A percentile compares a stretch with the other conserved stretches of the same genome.
Evolutionary conservation across 345 rosid genomes (phyloP).

Genomic region (Euclidium syriacum): DNA sequence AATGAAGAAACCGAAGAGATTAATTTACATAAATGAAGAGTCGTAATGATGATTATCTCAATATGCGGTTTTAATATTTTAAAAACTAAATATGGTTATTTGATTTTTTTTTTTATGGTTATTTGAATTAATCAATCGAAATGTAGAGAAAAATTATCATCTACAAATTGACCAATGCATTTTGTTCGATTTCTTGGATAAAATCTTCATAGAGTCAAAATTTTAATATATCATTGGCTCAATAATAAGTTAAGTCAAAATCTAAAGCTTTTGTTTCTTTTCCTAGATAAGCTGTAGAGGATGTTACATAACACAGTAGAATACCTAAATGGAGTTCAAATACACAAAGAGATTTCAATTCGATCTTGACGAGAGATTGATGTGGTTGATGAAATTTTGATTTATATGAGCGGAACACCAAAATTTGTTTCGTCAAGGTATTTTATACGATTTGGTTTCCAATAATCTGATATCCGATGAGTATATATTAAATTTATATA

Average conservation of each 20-base stretch:
- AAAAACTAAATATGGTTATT: too few relatives aligned
- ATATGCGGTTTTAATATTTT: too few relatives aligned
- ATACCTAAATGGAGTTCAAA: conserved; percentile 53
- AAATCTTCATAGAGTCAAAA: conserved; percentile 52
- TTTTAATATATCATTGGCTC: conserved; percentile 48
- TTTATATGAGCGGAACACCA: conserved; percentile 33
- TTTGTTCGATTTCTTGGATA: conserved; percentile 63
- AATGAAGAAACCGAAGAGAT: too few relatives aligned
- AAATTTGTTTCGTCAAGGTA: conserved; percentile 52
- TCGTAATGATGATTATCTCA: too few relatives aligned
- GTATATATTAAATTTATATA: too few relatives aligned
- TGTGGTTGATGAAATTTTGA: conserved; percentile 47
- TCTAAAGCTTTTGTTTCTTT: conserved; percentile 53
- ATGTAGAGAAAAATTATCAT: too few relatives aligned
- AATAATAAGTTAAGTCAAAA: conserved; percentile 54
- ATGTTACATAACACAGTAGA: conserved; percentile 58
- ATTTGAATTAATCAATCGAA: too few relatives aligned
- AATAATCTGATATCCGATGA: conserved; percentile 54
- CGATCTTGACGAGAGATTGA: conserved; percentile 41
- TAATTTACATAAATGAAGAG: too few relatives aligned
- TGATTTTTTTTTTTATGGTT: too few relatives aligned
- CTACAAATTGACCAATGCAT: conserved; percentile 56
- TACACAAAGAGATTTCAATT: conserved; percentile 40
- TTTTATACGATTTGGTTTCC: conserved; percentile 54
- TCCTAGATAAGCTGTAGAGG: too few relatives aligned